phyloP scores from a whole-genome alignment of 768 basidiomycete species.

The Tulasnella calospora region DNA sequence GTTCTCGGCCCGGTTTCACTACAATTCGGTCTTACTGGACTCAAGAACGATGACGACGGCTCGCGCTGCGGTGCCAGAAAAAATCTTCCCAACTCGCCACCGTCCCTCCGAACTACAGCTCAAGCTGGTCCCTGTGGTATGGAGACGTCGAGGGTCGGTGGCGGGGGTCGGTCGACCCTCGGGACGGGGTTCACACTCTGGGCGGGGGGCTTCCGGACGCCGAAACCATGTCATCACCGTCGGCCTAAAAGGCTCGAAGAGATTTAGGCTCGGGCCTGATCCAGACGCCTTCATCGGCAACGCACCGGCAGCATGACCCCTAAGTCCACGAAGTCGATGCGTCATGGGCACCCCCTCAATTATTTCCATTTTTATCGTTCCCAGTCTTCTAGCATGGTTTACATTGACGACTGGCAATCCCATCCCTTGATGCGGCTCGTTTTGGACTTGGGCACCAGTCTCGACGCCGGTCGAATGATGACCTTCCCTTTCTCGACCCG shows the following conservation, averaged over 20 bases:
- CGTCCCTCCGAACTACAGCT: too few relatives aligned
- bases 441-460: background rate
- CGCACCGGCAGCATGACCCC: background rate
- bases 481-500: background rate
- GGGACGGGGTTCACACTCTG: background rate
- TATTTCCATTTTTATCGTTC: background rate
- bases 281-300: background rate
- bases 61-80: too few relatives aligned
- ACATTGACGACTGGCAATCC: background rate
- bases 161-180: background rate
- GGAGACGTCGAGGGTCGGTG: too few relatives aligned
- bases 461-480: background rate
- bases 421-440: background rate
- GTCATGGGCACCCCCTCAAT: background rate
- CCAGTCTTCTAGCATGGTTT: background rate
- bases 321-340: background rate
- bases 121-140: too few relatives aligned
- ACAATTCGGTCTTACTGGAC: too few relatives aligned
- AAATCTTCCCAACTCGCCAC: too few relatives aligned
- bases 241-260: too few relatives aligned
- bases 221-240: too few relatives aligned
- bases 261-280: background rate
- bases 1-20: too few relatives aligned
- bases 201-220: background rate
- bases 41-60: too few relatives aligned